A percentile compares a stretch with the other conserved stretches of the same genome.
These are phyloP conservation scores for Quercus cerris DNA, from an alignment of 306 rosid species.

Conservation along the genomic window DNA sequence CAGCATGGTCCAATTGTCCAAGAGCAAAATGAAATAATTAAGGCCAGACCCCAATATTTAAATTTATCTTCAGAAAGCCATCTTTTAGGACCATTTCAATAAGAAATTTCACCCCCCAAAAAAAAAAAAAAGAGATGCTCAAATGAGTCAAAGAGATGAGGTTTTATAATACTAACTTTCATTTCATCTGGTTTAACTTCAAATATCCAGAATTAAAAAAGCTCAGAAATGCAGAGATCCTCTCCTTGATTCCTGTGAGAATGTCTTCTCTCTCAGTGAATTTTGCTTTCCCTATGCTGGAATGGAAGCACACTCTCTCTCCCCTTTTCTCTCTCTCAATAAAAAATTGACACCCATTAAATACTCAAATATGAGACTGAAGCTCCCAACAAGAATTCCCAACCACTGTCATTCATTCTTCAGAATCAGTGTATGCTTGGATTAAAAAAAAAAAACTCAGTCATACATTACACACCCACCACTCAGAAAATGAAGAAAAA, in stretches of 20 bases:
- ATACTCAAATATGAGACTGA: conserved; percentile 14
- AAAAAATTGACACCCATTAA: not conserved
- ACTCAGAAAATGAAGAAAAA: conserved; percentile 16
- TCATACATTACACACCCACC: not conserved
- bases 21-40: no score
- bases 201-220: not conserved
- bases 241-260: conserved; percentile 17
- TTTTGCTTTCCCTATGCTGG: conserved; percentile 1
- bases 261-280: not conserved
- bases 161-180: no score
- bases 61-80: no score
- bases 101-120: no score
- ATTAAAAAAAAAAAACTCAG: not conserved
- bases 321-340: not conserved
- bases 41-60: no score
- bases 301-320: conserved; percentile 8
- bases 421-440: conserved; percentile 47
- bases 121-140: no score
- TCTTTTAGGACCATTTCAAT: no score
- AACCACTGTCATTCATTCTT: conserved; percentile 25
- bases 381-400: conserved; percentile 36
- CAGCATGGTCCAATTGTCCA: no score
- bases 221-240: not conserved
- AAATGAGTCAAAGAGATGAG: no score
- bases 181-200: no score